Base-by-base conservation (phyloP, 2,329 filamentous ascomycete genomes). In the Colletotrichum chlorophyti region DNA sequence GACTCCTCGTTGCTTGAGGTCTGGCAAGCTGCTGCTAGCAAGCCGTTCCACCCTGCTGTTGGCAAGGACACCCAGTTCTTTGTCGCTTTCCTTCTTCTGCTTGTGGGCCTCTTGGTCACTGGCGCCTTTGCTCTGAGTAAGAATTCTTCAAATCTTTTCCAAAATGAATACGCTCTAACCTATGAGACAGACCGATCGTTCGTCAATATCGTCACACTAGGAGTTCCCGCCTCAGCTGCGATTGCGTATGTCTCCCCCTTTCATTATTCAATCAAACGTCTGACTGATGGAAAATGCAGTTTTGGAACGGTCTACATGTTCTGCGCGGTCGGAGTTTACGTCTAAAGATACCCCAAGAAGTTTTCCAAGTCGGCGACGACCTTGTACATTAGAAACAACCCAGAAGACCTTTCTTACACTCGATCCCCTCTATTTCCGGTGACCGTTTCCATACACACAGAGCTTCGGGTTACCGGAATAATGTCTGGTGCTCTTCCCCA, bases 271-370 rank as follows among this genome's bases (percentile, higher is more conserved):
- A 6, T 43, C 35, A 17, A 26, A 46, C 60, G 35, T 63, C 23
- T 34, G 14, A 24, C 27, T 43, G 61, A 46, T 47, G 12, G 12
- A 27, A 48, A 51, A 67, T 21, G 10, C 70, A 97, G 94, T 47
- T 91, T 97, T 75, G 95, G 95, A 67, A 89, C 94, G 47, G 93
- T 99, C 41, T 97, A 95, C 79, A 97, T 97, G 90, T 98, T 99
- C 78, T 99, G 95, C 78, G 95, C 93, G 60, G 95, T 95, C 73
- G 95, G 95, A 74, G 95, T 99, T 72, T 98, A 99, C 87, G 92
- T 99, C 75, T 99, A 86, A n/a, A 81, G 74, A 85, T 78, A 80
- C 76, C 78, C 74, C 68, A 59, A 64, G 60, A 63, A 66, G 50
- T 66, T 64, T 65, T 60, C 54, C 49, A 63, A 65, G 60, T 50